Percentiles rank a stretch among this genome's conserved stretches.
Evolutionary conservation across 768 basidiomycete genomes (phyloP).

Genomic region (Chiua virens): DNA sequence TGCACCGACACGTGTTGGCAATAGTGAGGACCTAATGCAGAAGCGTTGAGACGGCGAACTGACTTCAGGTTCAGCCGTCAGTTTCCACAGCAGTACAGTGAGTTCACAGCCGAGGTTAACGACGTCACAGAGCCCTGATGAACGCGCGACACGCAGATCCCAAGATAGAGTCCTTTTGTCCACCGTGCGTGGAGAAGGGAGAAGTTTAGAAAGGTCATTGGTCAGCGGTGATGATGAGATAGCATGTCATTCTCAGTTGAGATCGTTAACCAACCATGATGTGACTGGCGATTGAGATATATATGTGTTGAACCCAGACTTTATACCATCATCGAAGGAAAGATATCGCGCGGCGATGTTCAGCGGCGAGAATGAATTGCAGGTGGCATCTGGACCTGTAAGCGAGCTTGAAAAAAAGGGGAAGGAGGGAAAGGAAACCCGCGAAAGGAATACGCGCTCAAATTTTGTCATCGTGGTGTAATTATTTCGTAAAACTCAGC

Average conservation of each 20-base stretch:
- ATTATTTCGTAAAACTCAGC: slow-evolving; percentile 34
- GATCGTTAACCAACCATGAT: slow-evolving; percentile 21
- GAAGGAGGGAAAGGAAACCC: slow-evolving; percentile 8
- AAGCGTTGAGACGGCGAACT: slow-evolving; percentile 17
- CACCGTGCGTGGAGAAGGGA: slow-evolving; percentile 21
- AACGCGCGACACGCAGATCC: slow-evolving; percentile 29
- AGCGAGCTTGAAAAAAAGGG: slow-evolving; percentile 2
- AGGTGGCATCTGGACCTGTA: not conserved
- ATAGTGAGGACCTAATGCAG: slow-evolving; percentile 51
- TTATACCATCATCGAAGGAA: not conserved
- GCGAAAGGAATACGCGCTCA: slow-evolving; percentile 10
- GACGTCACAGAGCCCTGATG: slow-evolving; percentile 15
- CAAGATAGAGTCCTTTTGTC: slow-evolving; percentile 37
- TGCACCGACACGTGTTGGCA: slow-evolving; percentile 73
- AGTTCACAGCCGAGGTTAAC: slow-evolving; percentile 26
- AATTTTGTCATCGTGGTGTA: slow-evolving; percentile 26
- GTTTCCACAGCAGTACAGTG: slow-evolving; percentile 71
- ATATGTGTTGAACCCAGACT: slow-evolving; percentile 9
- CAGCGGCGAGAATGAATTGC: slow-evolving; percentile 1
- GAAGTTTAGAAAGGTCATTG: slow-evolving; percentile 3
- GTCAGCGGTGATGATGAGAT: slow-evolving; percentile 3
- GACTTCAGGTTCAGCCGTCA: slow-evolving; percentile 49
- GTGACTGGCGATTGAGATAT: slow-evolving; percentile 8
- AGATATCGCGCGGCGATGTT: not conserved
- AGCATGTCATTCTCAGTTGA: slow-evolving; percentile 16